Evolutionary conservation across 2,329 filamentous ascomycete species (phyloP), one percentile per base, ranked within the genome.

Genomic region (Hortaea sp.): DNA sequence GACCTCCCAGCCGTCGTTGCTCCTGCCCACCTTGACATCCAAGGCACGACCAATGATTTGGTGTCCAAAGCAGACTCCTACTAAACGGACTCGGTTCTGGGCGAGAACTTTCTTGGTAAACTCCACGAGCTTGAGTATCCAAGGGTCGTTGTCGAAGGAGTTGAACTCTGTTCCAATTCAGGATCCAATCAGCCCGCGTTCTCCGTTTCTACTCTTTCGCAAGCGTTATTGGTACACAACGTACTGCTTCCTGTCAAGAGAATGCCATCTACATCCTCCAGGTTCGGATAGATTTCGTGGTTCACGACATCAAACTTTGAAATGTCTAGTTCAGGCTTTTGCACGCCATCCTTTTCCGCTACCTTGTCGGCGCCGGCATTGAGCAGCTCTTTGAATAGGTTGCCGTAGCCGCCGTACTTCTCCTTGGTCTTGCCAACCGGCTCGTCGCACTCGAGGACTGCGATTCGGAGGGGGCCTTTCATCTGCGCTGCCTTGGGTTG

Each of bases 21-120:
- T 85, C 45, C 79, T 69, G 32, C 73, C 81, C 2, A 94, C 84
- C 55, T 77, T 75, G 13, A 69, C 75, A 3, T 80, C 85, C 54
- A 89, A 62, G 1, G 86, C 85, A 44, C 87, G 74, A 1, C 77
- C 86, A 39, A 92, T 69, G 57, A 94, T 88, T 69, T 94, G 87
- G 63, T 94, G 88, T 5, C 88, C 88, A 63, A 90, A 94, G 66
- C 88, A 94, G 11, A 92, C 75, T 7, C 87, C 88, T 11, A 94
- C 73, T n/a, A 89, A 66, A 32, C 79, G 76, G 6, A 92, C 77
- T 0, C 79, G 71, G 28, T 74, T 70, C 52, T 82, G 75, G 9
- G 72, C 70, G 31, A 86, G 71, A 3, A 84, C 71, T 53, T 74
- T 69, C 43, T 72, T 69, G 0, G 77, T 79, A 58, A 81, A 94